phyloP scores from a whole-genome alignment of 2,329 filamentous ascomycete species.

The Clarireedia paspali region DNA sequence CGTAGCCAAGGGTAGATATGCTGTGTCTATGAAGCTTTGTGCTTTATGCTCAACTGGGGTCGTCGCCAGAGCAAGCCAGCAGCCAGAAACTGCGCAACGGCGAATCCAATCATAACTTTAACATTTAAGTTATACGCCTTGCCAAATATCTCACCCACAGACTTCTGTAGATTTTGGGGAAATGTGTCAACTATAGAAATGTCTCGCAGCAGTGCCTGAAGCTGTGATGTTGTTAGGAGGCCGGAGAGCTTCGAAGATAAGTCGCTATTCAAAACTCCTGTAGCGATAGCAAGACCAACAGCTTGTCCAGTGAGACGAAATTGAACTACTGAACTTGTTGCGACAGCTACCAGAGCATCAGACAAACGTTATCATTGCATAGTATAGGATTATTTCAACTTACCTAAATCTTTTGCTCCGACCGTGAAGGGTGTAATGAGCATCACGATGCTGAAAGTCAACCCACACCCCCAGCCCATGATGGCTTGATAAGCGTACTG shows the following conservation, averaged over 20 bases:
- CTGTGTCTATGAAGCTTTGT: constrained; percentile 2
- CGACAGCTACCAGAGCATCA: not conserved
- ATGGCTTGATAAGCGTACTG: constrained; percentile 45
- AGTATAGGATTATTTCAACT: not conserved
- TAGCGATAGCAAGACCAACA: not conserved
- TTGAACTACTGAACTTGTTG: not conserved
- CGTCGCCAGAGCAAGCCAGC: not conserved
- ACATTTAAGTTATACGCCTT: not conserved
- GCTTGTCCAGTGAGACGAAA: not conserved
- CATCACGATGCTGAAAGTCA: constrained; percentile 41
- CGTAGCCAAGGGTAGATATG: not conserved
- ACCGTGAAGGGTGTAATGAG: constrained; percentile 37
- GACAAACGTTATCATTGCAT: not conserved
- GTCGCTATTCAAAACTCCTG: not conserved
- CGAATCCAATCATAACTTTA: not conserved
- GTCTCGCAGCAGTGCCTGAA: not conserved
- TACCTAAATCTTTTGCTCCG: not conserved
- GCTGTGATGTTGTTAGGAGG: not conserved
- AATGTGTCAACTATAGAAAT: not conserved
- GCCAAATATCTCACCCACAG: not conserved
- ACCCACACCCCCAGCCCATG: constrained; percentile 50
- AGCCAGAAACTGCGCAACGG: not conserved
- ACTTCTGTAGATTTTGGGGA: not conserved
- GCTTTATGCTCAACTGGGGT: constrained; percentile 16
- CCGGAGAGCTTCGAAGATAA: not conserved